Base-by-base conservation (phyloP, 106 monocot species). In the Acanthochlamys bracteata region DNA sequence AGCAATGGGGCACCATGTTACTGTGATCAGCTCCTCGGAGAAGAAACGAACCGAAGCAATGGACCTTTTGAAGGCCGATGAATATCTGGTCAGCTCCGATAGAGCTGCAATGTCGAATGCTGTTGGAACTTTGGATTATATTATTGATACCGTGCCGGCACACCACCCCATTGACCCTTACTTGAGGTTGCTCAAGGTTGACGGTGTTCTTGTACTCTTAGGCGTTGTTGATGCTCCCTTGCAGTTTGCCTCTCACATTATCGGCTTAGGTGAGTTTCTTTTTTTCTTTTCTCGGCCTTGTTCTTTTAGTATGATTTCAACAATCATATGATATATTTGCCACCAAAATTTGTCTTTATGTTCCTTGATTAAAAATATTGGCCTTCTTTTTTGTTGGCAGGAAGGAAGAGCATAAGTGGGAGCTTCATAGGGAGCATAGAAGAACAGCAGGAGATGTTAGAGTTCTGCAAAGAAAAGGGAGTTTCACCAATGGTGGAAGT, bases 371-470 rank as follows among this genome's bases (percentile, higher is more conserved):
- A 49, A 10, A 49, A 49, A 49, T 14, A 4, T 14, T 14, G 17
- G 15, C 2, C 2, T 14, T 49, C 8, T 19, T 1, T 10, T 13
- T 22, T 64, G 13, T 9, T 26, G 46, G 55, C 11, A 83, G 93
- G 94, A 39, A 83, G 98, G 76, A 99, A 92, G 73, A 17, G 70
- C 0, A 99, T 99, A 23, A 72, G 83, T 0, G 98, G 98, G 14
- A 86, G 76, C 71, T 99, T 99, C 79, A 86, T 99, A 3, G 98
- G 98, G 14, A 99, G 98, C 78, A 86, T 99, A 64, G 78, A 79
- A 0, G 98, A 99, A 80, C 80, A 81, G 3, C 68, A 81, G 41
- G 98, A 92, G 75, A 71, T 92, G 80, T 42, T 99, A n/a, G 66
- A 86, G 21, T 92, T 99, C 66, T 92, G 92, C 60, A 79, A 45